These are phyloP conservation scores for Russula griseocarnosa DNA, from an alignment of 768 basidiomycete species.

Conservation along the genomic window DNA sequence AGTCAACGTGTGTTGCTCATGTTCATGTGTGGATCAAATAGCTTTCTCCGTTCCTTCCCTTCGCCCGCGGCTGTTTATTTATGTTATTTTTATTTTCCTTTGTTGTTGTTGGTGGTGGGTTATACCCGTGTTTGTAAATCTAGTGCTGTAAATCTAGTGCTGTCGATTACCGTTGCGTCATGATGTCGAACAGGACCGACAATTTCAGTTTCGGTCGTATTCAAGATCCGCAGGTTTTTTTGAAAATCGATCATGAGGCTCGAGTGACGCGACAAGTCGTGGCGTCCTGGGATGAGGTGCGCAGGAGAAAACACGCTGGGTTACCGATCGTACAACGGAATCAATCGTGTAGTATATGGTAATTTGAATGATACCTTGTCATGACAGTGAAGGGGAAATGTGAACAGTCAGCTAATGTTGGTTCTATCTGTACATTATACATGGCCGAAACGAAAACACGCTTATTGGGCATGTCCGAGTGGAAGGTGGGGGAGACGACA, in stretches of 20 bases:
- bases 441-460: background rate
- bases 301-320: background rate
- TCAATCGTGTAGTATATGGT: background rate
- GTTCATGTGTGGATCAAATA: background rate
- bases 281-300: background rate
- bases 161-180: background rate
- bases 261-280: background rate
- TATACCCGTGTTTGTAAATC: background rate
- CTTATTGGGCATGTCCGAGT: slow-evolving; percentile 5
- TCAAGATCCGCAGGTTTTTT: background rate
- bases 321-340: background rate
- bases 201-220: background rate
- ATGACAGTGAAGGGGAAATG: slow-evolving; percentile 1
- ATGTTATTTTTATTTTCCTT: background rate
- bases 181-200: too few relatives aligned
- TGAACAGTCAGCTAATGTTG: slow-evolving; percentile 9
- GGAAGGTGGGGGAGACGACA: background rate
- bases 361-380: background rate
- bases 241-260: background rate
- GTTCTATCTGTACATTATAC: slow-evolving; percentile 24
- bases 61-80: background rate
- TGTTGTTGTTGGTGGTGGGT: background rate
- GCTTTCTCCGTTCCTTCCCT: background rate
- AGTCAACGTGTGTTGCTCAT: slow-evolving; percentile 6
- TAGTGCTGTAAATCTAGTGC: background rate